Conservation (phyloP, 2,329 filamentous ascomycete genomes). For the Fusarium chlamydosporum region DNA sequence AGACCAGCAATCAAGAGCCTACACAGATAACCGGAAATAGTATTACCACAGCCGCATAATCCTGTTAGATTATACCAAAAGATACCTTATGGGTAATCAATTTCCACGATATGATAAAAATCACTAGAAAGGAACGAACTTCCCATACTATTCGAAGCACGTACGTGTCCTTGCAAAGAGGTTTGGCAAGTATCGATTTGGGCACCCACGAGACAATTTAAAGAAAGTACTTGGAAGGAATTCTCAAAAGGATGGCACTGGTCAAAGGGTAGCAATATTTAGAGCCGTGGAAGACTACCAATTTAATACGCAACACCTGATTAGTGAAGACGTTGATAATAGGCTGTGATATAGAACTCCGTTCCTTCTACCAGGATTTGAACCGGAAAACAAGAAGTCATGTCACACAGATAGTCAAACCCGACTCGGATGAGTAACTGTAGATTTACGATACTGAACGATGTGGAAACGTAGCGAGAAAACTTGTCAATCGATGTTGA, state of each 20-base stretch:
- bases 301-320: no score
- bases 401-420: not conserved
- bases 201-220: not conserved
- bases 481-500: not conserved
- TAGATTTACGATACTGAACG: not conserved
- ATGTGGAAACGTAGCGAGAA: not conserved
- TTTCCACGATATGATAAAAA: not conserved
- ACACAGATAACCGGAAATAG: conserved; percentile 16
- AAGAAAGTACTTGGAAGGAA: not conserved
- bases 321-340: not conserved
- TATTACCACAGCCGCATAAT: not conserved
- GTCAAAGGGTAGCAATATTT: not conserved
- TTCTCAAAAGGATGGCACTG: not conserved
- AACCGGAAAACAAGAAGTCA: not conserved
- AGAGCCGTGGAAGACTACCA: not conserved
- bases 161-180: not conserved
- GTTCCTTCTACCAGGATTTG: no score
- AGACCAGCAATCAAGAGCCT: conserved; percentile 15
- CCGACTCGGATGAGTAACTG: not conserved
- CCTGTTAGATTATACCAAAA: not conserved
- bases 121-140: not conserved
- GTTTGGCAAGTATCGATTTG: not conserved
- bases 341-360: no score
- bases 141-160: not conserved
- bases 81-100: not conserved